Evolutionary conservation across 2,329 filamentous ascomycete genomes (phyloP).

Genomic region (Colletotrichum falcatum): DNA sequence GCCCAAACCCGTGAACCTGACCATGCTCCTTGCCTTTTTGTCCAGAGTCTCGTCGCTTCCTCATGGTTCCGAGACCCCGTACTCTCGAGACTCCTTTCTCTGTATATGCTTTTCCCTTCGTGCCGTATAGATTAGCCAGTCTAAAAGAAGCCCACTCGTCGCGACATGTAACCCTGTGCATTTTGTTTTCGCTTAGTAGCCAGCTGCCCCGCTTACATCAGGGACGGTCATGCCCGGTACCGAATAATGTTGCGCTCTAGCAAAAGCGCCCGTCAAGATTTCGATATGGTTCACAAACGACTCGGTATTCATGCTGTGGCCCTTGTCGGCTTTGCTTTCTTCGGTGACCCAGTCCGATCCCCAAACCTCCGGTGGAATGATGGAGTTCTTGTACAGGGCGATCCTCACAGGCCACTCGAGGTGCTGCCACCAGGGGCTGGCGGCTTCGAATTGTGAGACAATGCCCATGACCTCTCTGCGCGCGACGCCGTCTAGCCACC

Average conservation of each 20-base stretch:
- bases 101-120: background rate
- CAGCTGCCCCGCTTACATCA: slow-evolving; percentile 34
- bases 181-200: slow-evolving; percentile 30
- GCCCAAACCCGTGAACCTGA: background rate
- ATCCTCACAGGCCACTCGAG: slow-evolving; percentile 72
- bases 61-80: slow-evolving; percentile 2
- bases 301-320: slow-evolving; percentile 44
- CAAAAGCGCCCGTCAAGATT: slow-evolving; percentile 56
- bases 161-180: background rate
- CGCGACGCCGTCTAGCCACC: slow-evolving; percentile 78
- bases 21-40: slow-evolving; percentile 18
- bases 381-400: slow-evolving; percentile 65
- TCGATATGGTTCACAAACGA: slow-evolving; percentile 60
- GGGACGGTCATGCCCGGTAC: slow-evolving; percentile 29
- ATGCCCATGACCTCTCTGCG: slow-evolving; percentile 74
- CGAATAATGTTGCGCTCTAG: slow-evolving; percentile 47
- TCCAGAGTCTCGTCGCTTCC: slow-evolving; percentile 17
- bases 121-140: slow-evolving; percentile 6
- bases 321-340: slow-evolving; percentile 51
- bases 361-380: slow-evolving; percentile 69
- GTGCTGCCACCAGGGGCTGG: slow-evolving; percentile 71
- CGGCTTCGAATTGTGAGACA: slow-evolving; percentile 67
- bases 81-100: slow-evolving; percentile 5
- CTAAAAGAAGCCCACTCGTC: background rate
- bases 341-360: slow-evolving; percentile 63